Base-by-base conservation (phyloP, 495 filamentous ascomycete species). In the Aspergillus heteromorphus region DNA sequence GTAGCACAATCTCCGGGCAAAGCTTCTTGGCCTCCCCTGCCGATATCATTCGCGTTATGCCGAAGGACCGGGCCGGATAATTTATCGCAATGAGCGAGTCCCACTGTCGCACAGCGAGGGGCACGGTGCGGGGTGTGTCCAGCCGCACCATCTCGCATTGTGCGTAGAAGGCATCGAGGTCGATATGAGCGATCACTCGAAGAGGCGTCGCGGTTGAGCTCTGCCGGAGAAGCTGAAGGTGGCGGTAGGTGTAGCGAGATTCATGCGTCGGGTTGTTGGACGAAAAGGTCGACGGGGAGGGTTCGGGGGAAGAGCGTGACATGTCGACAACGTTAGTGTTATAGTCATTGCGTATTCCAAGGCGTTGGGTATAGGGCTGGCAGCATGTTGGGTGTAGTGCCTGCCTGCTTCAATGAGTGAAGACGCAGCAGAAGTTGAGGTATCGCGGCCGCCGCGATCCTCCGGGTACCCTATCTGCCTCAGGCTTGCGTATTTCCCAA, bases 131-230 rank as follows among this genome's bases (percentile, higher is more conserved):
- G 34, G 86, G 72, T 10, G 88, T 77, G 10, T 82, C 85, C 31
- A 97, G 77, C 7, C 95, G 85, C 3, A 95, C 84, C 79, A 89
- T 91, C 69, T 97, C 93, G 59, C 87, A 96, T 79, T 98, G 93
- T 4, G 95, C 93, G 62, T 98, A 98, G 71, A 97, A 97, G 45
- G 92, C 93, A 80, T 98, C 93, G 57, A 98, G 83, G 67, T 98
- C 93, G 54, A 97, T 80, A 64, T 97, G 93, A 17, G 91, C 89
- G 47, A 96, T 84, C 11, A 92, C 87, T 47, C 93, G 85, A 14
- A 98, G 78, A 14, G 91, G 93, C 47, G 84, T 89, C 4, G 82
- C 81, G 0, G 84, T 75, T 2, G 83, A 85, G 52, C 81, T 88
- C 11, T 84, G 78, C 18, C 83, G 80, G 34, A 97, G 83, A 41